Percentiles rank a stretch among this genome's conserved stretches.
phyloP scores from a whole-genome alignment of 768 basidiomycete species.

The Stropharia rugosoannulata region DNA sequence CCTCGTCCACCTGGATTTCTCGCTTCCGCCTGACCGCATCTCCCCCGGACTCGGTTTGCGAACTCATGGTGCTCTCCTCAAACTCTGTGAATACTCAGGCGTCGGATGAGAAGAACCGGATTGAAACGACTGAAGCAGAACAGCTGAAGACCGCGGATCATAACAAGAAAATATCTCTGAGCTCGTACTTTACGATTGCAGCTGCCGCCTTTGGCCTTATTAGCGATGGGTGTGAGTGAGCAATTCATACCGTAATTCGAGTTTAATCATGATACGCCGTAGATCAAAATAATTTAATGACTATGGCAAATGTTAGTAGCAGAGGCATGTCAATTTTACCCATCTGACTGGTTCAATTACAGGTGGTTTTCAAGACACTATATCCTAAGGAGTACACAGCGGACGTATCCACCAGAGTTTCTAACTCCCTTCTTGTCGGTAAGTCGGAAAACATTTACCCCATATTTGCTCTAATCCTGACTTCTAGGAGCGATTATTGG shows the following conservation, averaged over 20 bases:
- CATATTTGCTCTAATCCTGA: neutral
- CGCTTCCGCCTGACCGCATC: too few species aligned
- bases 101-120: neutral
- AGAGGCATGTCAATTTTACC: neutral
- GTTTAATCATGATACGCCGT: slow-evolving; percentile 2
- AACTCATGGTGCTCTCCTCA: neutral
- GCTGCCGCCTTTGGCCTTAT: slow-evolving; percentile 67
- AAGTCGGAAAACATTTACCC: slow-evolving; percentile 9
- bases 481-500: slow-evolving; percentile 57
- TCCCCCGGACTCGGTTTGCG: neutral
- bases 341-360: neutral
- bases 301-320: slow-evolving; percentile 55
- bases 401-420: slow-evolving; percentile 62
- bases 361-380: slow-evolving; percentile 66
- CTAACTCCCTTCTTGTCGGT: slow-evolving; percentile 72
- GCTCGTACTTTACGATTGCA: slow-evolving; percentile 61
- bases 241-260: neutral
- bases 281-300: slow-evolving; percentile 76
- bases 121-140: neutral
- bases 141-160: neutral
- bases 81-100: neutral
- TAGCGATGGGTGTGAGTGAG: slow-evolving; percentile 53
- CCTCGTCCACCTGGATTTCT: too few species aligned
- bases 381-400: slow-evolving; percentile 66
- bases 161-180: slow-evolving; percentile 42